Percentiles rank a stretch among this genome's conserved stretches.
Conservation (phyloP, 371 early-diverging fungal species). For the Coelomomyces lativittatus region DNA sequence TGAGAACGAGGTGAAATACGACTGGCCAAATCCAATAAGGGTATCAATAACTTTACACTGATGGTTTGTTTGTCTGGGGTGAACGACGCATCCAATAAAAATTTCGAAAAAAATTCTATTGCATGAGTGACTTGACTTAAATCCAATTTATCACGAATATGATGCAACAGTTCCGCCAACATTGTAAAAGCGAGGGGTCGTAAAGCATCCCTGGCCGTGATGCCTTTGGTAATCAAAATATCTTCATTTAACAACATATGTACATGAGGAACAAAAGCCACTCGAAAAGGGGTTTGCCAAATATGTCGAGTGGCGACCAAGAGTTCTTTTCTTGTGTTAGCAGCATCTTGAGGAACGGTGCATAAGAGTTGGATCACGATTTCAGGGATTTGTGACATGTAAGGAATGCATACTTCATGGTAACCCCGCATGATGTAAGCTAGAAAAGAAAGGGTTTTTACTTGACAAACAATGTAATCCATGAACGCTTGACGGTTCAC, state of each 20-base stretch:
- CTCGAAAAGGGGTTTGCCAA: constrained; percentile 70
- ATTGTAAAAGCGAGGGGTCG: constrained; percentile 79
- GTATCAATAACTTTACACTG: constrained; percentile 81
- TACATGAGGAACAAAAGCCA: constrained; percentile 67
- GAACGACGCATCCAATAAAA: constrained; percentile 70
- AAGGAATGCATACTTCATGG: constrained; percentile 43
- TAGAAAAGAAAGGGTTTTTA: constrained; percentile 87
- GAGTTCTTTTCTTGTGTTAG: constrained; percentile 81
- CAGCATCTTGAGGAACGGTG: constrained; percentile 83
- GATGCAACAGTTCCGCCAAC: constrained; percentile 85
- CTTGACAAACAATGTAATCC: constrained; percentile 73
- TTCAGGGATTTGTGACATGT: constrained; percentile 65
- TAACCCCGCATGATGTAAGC: constrained; percentile 79
- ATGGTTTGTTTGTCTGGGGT: constrained; percentile 81
- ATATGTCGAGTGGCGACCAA: constrained; percentile 87
- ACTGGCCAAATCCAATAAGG: constrained; percentile 53
- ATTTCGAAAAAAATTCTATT: constrained; percentile 70
- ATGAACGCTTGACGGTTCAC: constrained; percentile 42
- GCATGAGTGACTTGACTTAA: constrained; percentile 56
- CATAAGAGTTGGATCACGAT: constrained; percentile 67
- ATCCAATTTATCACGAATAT: constrained; percentile 67
- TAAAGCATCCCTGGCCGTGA: constrained; percentile 75
- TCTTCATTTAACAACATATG: constrained; percentile 75
- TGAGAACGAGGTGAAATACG: not conserved
- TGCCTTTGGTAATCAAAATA: constrained; percentile 74